Evolutionary conservation across 2,329 filamentous ascomycete genomes (phyloP), one percentile per base, ranked within the genome.

Genomic region (Annulohypoxylon truncatum): DNA sequence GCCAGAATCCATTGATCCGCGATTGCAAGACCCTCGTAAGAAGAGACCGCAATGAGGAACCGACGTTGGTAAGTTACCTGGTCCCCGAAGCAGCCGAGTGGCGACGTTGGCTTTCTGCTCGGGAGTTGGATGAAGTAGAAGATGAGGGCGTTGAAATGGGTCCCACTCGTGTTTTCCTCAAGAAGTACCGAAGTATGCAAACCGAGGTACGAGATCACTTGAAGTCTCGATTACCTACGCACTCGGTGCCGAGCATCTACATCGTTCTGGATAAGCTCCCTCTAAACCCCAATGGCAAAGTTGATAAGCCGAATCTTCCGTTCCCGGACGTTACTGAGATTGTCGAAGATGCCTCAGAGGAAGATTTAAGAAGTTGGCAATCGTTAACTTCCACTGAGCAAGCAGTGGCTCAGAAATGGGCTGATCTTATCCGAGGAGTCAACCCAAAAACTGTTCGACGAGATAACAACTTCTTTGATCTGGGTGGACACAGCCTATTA

Each of bases 1-100:
- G 89, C 57, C 86, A 89, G 46, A 88, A 92, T 79, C 89, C 87
- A 0, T 80, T 96, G 22, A 87, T 98, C 22, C 86, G 93, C 40
- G 95, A 98, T 71, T 93, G 92, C 79, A 90, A 93, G 71, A 98
- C 95, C 0, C 82, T 98, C 2, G 88, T 98, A 3, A 88, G 93
- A 77, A 88, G 93, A 79, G 90, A 97, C 79, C 90, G 90, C 73
- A 88, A 94, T 76, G 93, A 97, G 77, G 95, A 97, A 77, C 91
- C 89, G 13, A 95, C 87, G 0, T 83, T 98, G 18, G 92, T 97
- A 72, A 97, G 90, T 77, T 97, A 97, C 78, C 88, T 97, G 65
- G 94, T 97, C 2, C 93, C 94, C 8, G 92, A 97, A 72, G 85
- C 89, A 79, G 85, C 85, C 68, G 86, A 90, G 71, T 97, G 93